Conservation (phyloP, 176 grass and related monocot species). For the Urochloa ruziziensis region DNA sequence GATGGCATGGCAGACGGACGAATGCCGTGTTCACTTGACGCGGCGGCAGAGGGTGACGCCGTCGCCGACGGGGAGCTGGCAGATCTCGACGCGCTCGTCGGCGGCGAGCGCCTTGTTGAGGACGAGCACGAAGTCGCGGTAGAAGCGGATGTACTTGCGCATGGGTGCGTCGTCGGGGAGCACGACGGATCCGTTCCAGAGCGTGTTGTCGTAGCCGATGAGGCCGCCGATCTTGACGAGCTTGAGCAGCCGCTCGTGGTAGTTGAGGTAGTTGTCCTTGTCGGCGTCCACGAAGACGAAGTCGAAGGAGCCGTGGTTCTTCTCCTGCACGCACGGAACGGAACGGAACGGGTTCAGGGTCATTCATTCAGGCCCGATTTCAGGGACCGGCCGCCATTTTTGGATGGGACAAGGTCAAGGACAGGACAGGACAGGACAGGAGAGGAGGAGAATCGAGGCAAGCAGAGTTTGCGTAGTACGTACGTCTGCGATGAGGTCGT, state of each 20-base stretch:
- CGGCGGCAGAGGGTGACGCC: slow-evolving; percentile 90
- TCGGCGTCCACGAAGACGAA: slow-evolving; percentile 97
- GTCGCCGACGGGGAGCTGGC: slow-evolving; percentile 89
- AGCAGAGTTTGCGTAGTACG: not conserved
- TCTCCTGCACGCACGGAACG: slow-evolving; percentile 23
- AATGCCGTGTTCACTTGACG: slow-evolving; percentile 41
- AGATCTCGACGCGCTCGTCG: slow-evolving; percentile 86
- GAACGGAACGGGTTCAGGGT: not conserved
- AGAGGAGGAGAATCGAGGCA: too few species aligned
- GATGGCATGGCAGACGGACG: not conserved
- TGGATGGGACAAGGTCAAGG: not conserved
- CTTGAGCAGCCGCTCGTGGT: slow-evolving; percentile 83
- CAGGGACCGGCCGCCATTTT: not conserved
- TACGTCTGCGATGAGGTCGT: slow-evolving; percentile 70
- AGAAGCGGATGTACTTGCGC: slow-evolving; percentile 83
- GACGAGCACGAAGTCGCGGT: slow-evolving; percentile 81
- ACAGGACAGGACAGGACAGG: too few species aligned
- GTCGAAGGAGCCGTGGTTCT: slow-evolving; percentile 67
- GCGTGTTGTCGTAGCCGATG: slow-evolving; percentile 95
- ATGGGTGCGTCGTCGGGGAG: slow-evolving; percentile 83
- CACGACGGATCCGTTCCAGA: slow-evolving; percentile 92
- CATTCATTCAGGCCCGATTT: too few species aligned
- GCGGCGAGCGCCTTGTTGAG: slow-evolving; percentile 94
- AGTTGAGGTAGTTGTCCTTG: slow-evolving; percentile 99
- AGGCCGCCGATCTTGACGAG: slow-evolving; percentile 84